These are phyloP conservation scores for Melastoma candidum DNA, from an alignment of 441 rosid species.

Conservation along the genomic window DNA sequence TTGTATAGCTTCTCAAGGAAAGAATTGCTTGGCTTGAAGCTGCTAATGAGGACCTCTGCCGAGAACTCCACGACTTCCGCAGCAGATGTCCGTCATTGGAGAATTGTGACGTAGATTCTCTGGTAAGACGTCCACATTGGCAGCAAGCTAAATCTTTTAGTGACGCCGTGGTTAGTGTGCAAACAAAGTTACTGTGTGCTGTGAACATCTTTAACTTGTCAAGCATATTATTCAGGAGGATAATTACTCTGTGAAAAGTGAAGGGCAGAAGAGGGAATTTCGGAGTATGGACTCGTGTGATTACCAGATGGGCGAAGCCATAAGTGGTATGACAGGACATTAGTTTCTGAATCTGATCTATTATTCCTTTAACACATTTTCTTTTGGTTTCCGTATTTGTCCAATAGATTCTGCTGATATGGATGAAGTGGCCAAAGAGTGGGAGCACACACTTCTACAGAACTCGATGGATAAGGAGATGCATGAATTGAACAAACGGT, in stretches of 20 bases:
- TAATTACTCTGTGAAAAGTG: slow-evolving; percentile 48
- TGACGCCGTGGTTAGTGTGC: background rate
- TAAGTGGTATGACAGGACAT: slow-evolving; percentile 36
- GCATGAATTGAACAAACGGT: slow-evolving; percentile 74
- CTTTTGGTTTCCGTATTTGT: slow-evolving; percentile 12
- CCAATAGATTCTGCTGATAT: slow-evolving; percentile 68
- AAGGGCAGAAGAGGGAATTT: slow-evolving; percentile 77
- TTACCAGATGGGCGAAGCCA: slow-evolving; percentile 72
- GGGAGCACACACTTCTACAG: slow-evolving; percentile 92
- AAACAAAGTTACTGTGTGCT: too few relatives aligned
- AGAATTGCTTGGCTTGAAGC: slow-evolving; percentile 92
- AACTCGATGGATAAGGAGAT: slow-evolving; percentile 93
- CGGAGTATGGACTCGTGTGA: slow-evolving; percentile 68
- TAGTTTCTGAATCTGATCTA: background rate
- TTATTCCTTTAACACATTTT: background rate
- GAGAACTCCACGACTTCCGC: slow-evolving; percentile 80
- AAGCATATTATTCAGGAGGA: slow-evolving; percentile 47
- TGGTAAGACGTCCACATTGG: slow-evolving; percentile 33
- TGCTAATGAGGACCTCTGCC: slow-evolving; percentile 85
- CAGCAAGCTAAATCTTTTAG: slow-evolving; percentile 4
- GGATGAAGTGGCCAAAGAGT: slow-evolving; percentile 88
- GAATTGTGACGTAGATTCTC: slow-evolving; percentile 61
- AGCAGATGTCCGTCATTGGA: slow-evolving; percentile 52
- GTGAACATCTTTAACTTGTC: background rate
- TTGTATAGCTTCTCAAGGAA: slow-evolving; percentile 69